A percentile compares a stretch with the other conserved stretches of the same genome.
phyloP scores from a whole-genome alignment of 23 red algal genomes.

The Gracilaria domingensis region DNA sequence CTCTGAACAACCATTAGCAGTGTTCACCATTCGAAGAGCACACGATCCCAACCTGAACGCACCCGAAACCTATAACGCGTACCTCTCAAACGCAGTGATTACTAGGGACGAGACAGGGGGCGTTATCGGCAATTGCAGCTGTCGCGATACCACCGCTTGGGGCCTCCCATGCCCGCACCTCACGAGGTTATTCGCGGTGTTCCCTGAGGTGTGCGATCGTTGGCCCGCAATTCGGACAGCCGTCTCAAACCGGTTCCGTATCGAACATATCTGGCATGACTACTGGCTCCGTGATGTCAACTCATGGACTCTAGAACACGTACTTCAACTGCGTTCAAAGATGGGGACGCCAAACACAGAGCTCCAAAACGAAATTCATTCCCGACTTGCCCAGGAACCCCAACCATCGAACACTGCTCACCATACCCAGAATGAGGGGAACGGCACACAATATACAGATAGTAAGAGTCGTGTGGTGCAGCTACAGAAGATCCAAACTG shows the following conservation, averaged over 20 bases:
- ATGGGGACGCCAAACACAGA: background rate
- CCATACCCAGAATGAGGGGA: too few relatives aligned
- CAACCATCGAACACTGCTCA: background rate
- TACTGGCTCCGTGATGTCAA: background rate
- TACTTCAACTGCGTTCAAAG: background rate
- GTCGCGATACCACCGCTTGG: background rate
- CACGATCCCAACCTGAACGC: too few relatives aligned
- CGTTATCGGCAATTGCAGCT: background rate
- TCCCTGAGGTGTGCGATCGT: background rate
- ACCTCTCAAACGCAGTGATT: background rate
- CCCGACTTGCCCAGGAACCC: background rate
- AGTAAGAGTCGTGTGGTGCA: too few relatives aligned
- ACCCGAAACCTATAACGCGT: background rate
- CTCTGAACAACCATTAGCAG: too few relatives aligned
- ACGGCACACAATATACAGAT: too few relatives aligned
- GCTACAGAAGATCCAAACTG: background rate
- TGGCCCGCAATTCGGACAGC: background rate
- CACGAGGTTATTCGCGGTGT: background rate
- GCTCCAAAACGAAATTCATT: background rate
- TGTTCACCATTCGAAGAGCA: too few relatives aligned
- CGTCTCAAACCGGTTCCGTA: background rate
- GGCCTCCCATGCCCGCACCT: background rate
- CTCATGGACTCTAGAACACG: background rate
- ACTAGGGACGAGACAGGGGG: background rate
- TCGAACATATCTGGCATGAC: background rate